A percentile compares a stretch with the other conserved stretches of the same genome.
phyloP scores from a whole-genome alignment of 2,329 filamentous ascomycete species.

The Verticillium alfalfae region DNA sequence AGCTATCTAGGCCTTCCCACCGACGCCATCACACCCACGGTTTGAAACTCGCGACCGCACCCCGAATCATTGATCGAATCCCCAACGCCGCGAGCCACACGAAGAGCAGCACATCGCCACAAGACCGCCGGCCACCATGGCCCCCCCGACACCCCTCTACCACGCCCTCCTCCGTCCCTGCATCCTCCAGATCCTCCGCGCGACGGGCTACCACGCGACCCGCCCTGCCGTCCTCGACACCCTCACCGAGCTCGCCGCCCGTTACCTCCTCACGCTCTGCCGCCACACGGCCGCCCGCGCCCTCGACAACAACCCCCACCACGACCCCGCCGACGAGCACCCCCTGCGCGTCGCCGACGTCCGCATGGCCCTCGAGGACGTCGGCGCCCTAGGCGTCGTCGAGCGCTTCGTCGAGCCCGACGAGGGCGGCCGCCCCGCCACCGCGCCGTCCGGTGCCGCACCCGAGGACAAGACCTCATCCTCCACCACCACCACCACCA shows the following conservation, averaged over 20 bases:
- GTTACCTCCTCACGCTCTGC: slow-evolving; percentile 73
- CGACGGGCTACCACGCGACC: slow-evolving; percentile 82
- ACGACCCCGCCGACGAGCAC: slow-evolving; percentile 6
- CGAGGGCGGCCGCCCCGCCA: slow-evolving; percentile 33
- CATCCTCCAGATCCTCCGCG: slow-evolving; percentile 85
- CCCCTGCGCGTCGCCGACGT: slow-evolving; percentile 62
- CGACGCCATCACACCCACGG: neutral
- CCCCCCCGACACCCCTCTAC: slow-evolving; percentile 41
- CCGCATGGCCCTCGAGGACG: slow-evolving; percentile 78
- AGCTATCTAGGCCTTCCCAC: neutral
- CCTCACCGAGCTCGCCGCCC: slow-evolving; percentile 77
- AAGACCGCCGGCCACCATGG: slow-evolving; percentile 27
- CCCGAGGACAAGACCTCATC: neutral
- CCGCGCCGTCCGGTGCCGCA: neutral
- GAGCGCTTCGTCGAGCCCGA: slow-evolving; percentile 60
- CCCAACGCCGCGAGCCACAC: neutral
- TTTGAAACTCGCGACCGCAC: neutral
- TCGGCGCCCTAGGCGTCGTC: slow-evolving; percentile 67
- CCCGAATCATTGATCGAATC: no score
- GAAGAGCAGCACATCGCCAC: neutral
- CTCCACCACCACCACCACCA: no score
- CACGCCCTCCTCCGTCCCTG: slow-evolving; percentile 80
- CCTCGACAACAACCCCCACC: slow-evolving; percentile 37
- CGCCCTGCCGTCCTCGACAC: slow-evolving; percentile 79
- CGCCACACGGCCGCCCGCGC: slow-evolving; percentile 68